Base-by-base conservation (phyloP, 305 asterid species). In the Fraxinus albicans region DNA sequence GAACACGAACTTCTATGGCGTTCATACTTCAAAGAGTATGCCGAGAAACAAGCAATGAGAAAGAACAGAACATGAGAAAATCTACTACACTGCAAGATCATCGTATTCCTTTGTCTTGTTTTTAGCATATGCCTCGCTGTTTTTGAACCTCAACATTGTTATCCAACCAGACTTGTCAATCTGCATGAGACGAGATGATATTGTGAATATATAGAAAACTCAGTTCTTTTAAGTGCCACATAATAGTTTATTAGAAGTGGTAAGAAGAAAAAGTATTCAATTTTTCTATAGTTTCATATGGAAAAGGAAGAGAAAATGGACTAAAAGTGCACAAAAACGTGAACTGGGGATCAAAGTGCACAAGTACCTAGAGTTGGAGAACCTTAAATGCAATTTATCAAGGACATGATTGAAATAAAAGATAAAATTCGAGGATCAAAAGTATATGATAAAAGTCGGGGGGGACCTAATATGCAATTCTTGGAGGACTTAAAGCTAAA, bases 41-140 rank as follows among this genome's bases (percentile, higher is more conserved):
- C 27, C 27, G 27, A 25, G 27, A 25, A 25, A 25, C 27, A 25
- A 67, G 80, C 91, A 25, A 90, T 97, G 25, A 96, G 96, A 47
- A 94, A 87, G 85, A 96, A 74, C 82, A 96, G 91, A 78, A 94
- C 93, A 83, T 96, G 94, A 47, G 98, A 81, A 92, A 94, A 86
- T 35, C 88, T 96, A 94, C 91, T 96, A 92, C 98, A 96, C 93
- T 35, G 98, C 98, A 80, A 96, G 90, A 88, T 94, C 98, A 86
- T 96, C 99, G 79, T 92, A 96, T 84, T 94, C 99, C 94, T 96
- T 96, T 8, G 98, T 96, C 92, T 96, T 96, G 90, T 96, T 94
- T 80, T 83, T 90, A 83, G 98, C 91, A 91, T 96, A 93, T 33
- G 99, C 94, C 29, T 94, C 99, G 70, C 98, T 94, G 90, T 96